Evolutionary conservation across 495 filamentous ascomycete species (phyloP).

Genomic region (Astrothelium macrocarpum): DNA sequence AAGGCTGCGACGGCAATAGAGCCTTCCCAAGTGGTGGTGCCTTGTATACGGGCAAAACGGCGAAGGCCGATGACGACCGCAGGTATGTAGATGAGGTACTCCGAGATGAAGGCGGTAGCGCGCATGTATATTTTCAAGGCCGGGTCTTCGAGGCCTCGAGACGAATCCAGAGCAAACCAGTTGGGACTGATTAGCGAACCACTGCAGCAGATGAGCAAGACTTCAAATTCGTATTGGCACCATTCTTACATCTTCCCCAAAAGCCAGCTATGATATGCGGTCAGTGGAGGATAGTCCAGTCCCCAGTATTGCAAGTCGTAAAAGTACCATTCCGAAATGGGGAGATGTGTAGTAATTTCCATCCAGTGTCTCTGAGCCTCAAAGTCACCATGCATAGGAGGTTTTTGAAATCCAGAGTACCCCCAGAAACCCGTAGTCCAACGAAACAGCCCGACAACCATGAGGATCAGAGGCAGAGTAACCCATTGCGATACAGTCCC

Average conservation of each 20-base stretch:
- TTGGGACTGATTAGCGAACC: constrained; percentile 65
- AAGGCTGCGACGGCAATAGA: constrained; percentile 82
- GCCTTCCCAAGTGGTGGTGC: constrained; percentile 64
- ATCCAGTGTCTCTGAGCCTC: constrained; percentile 98
- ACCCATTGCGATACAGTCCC: constrained; percentile 87
- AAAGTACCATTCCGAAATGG: constrained; percentile 92
- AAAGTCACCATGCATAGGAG: constrained; percentile 93
- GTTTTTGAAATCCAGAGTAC: constrained; percentile 77
- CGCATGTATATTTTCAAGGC: constrained; percentile 90
- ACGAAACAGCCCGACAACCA: constrained; percentile 82
- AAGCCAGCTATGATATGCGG: constrained; percentile 94
- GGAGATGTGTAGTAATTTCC: constrained; percentile 84
- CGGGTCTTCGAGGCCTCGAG: constrained; percentile 69
- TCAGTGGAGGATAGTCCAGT: constrained; percentile 92
- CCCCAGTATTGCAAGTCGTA: constrained; percentile 97
- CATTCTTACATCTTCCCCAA: constrained; percentile 64
- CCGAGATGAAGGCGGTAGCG: constrained; percentile 76
- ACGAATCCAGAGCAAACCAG: constrained; percentile 84
- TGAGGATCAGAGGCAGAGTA: constrained; percentile 72
- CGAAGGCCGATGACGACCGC: constrained; percentile 76
- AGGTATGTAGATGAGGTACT: constrained; percentile 82
- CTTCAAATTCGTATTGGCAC: neutral
- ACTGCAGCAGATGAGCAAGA: constrained; percentile 31
- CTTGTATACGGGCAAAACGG: constrained; percentile 59
- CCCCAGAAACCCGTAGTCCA: constrained; percentile 90